Conservation (phyloP, 2,329 filamentous ascomycete genomes). For the Fusarium nisikadoi region DNA sequence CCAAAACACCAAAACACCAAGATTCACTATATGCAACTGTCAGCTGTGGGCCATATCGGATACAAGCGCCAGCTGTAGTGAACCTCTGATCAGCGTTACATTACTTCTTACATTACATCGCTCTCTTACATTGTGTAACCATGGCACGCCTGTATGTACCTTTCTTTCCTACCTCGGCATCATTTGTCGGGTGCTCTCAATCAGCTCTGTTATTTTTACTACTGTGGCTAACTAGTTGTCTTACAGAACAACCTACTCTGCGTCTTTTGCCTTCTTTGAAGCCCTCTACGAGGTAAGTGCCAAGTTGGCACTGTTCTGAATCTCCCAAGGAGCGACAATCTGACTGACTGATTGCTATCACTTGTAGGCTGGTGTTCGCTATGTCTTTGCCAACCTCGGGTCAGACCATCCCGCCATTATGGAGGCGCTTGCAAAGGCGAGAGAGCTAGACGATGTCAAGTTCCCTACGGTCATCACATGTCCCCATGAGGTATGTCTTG, state of each 20-base stretch:
- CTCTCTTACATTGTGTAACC: too few species aligned
- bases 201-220: background rate
- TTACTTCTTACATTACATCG: background rate
- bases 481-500: background rate
- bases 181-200: background rate
- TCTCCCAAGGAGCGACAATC: too few species aligned
- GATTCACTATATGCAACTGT: background rate
- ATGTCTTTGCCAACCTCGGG: slow-evolving; percentile 71
- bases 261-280: background rate
- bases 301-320: background rate
- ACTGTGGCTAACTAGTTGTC: background rate
- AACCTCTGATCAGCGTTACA: background rate
- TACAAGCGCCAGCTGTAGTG: background rate
- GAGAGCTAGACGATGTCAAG: slow-evolving; percentile 46
- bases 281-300: background rate
- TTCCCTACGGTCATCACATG: slow-evolving; percentile 10
- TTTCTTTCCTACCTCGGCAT: rapidly evolving
- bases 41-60: background rate
- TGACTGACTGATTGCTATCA: background rate
- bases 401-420: slow-evolving; percentile 79
- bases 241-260: background rate
- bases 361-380: slow-evolving; percentile 60
- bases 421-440: slow-evolving; percentile 80
- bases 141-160: background rate
- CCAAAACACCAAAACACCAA: background rate